Conservation (phyloP, 2,329 filamentous ascomycete genomes). For the Aspergillus viridinutans region DNA sequence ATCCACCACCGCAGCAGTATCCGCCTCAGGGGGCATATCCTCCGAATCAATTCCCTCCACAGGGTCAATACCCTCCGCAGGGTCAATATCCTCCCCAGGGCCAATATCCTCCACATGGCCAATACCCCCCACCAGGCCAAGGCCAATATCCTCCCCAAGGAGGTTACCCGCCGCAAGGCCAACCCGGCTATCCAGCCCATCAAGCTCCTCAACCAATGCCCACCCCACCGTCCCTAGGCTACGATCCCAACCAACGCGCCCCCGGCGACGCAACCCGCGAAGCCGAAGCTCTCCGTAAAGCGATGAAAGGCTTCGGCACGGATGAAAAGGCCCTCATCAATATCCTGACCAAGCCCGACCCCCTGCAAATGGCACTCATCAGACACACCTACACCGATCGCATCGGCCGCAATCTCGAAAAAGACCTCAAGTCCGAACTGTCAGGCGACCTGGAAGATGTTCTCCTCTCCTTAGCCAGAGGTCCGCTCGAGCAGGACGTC, state of each 20-base stretch:
- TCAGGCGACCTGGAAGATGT: constrained; percentile 66
- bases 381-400: constrained; percentile 58
- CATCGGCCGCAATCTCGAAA: constrained; percentile 63
- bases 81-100: constrained; percentile 4
- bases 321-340: constrained; percentile 58
- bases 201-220: constrained; percentile 22
- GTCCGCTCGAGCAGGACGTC: constrained; percentile 70
- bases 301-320: constrained; percentile 66
- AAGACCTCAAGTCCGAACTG: constrained; percentile 70
- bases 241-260: constrained; percentile 59
- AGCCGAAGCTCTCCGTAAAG: constrained; percentile 64
- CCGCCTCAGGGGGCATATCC: background rate
- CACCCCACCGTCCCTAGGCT: constrained; percentile 64
- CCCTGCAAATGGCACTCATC: constrained; percentile 65
- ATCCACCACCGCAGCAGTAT: background rate
- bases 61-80: background rate
- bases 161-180: background rate
- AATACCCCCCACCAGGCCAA: constrained; percentile 4
- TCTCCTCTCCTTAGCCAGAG: constrained; percentile 65
- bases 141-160: constrained; percentile 2
- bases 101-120: background rate
- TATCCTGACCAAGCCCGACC: constrained; percentile 64
- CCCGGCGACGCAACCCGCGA: constrained; percentile 56
- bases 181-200: background rate
- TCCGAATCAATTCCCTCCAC: background rate